These are phyloP conservation scores for Gossypium trilobum DNA, from an alignment of 441 rosid species.

Conservation along the genomic window DNA sequence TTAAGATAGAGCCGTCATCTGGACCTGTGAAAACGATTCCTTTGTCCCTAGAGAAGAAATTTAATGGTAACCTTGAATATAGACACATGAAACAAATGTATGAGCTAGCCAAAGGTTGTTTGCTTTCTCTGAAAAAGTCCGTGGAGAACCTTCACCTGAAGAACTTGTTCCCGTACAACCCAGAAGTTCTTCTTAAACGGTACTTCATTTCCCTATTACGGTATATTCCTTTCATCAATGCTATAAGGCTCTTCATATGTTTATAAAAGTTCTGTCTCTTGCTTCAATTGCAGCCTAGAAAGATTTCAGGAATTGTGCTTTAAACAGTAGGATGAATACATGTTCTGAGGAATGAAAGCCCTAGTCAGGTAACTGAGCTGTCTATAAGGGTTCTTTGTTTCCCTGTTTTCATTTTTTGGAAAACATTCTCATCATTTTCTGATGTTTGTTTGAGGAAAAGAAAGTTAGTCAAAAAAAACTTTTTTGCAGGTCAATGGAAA, in stretches of 20 bases:
- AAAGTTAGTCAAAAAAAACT: neutral
- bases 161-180: slow-evolving; percentile 74
- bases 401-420: neutral
- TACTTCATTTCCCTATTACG: slow-evolving; percentile 13
- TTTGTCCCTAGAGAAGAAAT: slow-evolving; percentile 14
- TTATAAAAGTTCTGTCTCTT: neutral
- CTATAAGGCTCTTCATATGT: neutral
- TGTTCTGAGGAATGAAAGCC: neutral
- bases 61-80: slow-evolving; percentile 12
- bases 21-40: slow-evolving; percentile 1
- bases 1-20: slow-evolving; percentile 20
- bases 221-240: neutral
- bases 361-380: slow-evolving; percentile 14
- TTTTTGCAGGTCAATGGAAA: neutral
- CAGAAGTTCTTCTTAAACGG: slow-evolving; percentile 72
- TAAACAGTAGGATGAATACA: slow-evolving; percentile 10
- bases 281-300: slow-evolving; percentile 28
- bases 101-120: slow-evolving; percentile 53
- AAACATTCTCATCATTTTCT: neutral
- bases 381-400: neutral
- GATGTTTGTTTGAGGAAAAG: neutral
- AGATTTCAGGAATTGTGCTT: slow-evolving; percentile 39
- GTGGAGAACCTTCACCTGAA: slow-evolving; percentile 57
- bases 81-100: slow-evolving; percentile 26
- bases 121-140: slow-evolving; percentile 60